Evolutionary conservation across 2,329 filamentous ascomycete genomes (phyloP).

Genomic region (Sarocladium oryzae): DNA sequence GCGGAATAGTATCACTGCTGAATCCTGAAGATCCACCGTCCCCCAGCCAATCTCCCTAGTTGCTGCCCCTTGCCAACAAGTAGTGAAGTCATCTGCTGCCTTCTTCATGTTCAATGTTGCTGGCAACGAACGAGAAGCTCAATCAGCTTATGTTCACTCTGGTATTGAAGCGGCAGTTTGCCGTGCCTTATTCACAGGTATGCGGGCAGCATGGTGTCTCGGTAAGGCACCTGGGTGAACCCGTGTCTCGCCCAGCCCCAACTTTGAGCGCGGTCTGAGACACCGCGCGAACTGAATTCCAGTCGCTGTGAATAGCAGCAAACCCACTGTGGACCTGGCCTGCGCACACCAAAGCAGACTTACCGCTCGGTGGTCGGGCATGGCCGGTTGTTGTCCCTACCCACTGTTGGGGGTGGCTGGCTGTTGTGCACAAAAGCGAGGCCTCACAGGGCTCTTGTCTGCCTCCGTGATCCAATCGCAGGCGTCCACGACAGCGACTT

Average conservation of each 20-base stretch:
- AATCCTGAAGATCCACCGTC: conserved; percentile 3
- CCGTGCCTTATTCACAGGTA: background rate
- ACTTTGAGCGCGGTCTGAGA: background rate
- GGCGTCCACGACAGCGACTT: background rate
- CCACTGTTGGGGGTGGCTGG: background rate
- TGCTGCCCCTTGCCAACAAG: background rate
- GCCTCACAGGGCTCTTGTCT: background rate
- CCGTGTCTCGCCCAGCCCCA: conserved; percentile 6
- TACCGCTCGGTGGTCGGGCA: background rate
- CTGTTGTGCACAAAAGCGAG: background rate
- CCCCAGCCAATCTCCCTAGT: conserved; percentile 7
- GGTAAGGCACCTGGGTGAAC: conserved; percentile 5
- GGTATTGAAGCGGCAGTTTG: background rate
- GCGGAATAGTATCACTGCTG: conserved; percentile 8
- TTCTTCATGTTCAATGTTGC: no score
- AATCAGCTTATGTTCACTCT: no score
- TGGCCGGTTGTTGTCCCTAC: background rate
- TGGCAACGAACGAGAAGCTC: background rate
- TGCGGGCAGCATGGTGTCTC: conserved; percentile 1
- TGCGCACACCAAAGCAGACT: background rate
- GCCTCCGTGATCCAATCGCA: background rate
- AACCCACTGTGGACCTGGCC: conserved; percentile 2
- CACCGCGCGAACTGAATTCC: conserved; percentile 2
- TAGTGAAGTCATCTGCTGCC: no score
- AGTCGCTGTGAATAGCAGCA: conserved; percentile 7